Conservation (phyloP, 148 eudicot species). For the Spergularia marina region DNA sequence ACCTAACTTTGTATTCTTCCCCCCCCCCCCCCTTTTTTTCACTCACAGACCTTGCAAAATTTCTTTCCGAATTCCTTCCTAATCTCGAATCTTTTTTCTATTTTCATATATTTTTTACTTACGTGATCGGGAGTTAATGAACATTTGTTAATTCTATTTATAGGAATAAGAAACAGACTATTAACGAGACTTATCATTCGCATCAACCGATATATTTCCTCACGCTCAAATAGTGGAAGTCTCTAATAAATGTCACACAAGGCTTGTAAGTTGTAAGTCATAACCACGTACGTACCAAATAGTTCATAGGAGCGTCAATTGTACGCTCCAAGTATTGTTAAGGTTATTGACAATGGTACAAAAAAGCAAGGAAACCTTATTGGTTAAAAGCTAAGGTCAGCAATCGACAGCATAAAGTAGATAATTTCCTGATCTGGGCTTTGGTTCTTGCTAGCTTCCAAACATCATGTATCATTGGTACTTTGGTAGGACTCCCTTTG, state of each 20-base stretch:
- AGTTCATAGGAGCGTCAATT: not conserved
- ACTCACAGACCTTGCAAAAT: not conserved
- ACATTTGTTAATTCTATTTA: too few species aligned
- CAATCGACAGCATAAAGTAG: constrained; percentile 11
- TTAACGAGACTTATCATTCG: too few species aligned
- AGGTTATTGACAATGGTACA: too few species aligned
- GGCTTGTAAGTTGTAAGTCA: too few species aligned
- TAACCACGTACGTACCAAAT: too few species aligned
- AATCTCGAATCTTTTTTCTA: not conserved
- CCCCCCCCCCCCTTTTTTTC: not conserved
- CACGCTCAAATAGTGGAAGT: too few species aligned
- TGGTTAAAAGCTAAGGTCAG: constrained; percentile 19
- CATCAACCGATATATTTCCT: too few species aligned
- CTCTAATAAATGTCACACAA: too few species aligned
- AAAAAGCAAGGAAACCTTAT: not conserved
- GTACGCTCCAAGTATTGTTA: not conserved
- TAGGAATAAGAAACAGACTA: too few species aligned
- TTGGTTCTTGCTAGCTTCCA: not conserved
- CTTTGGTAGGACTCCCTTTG: not conserved
- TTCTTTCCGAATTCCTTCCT: constrained; percentile 1
- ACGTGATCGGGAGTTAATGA: too few species aligned
- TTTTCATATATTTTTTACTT: too few species aligned
- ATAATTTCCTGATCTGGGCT: constrained; percentile 18
- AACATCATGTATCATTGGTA: not conserved
- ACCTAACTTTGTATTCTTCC: constrained; percentile 28